Evolutionary conservation across 768 basidiomycete genomes (phyloP).

Genomic region (Baorangia bicolor): DNA sequence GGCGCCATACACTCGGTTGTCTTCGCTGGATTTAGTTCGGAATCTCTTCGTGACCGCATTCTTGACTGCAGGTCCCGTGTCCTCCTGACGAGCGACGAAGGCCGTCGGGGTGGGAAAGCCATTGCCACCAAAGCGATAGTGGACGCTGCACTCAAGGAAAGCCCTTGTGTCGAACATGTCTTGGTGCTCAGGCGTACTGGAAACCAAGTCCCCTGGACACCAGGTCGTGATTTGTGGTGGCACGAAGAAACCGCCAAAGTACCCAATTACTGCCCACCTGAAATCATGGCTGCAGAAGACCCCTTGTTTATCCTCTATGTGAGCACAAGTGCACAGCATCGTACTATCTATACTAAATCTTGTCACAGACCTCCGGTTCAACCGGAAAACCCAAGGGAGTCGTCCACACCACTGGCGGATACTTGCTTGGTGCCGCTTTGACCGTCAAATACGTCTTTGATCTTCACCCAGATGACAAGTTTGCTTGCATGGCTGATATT

Average conservation of each 20-base stretch:
- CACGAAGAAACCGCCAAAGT: slow-evolving; percentile 87
- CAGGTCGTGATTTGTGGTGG: slow-evolving; percentile 94
- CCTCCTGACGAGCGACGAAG: slow-evolving; percentile 96
- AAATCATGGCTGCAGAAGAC: slow-evolving; percentile 89
- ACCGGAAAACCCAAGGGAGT: slow-evolving; percentile 98
- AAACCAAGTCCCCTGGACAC: slow-evolving; percentile 72
- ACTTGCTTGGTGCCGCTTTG: slow-evolving; percentile 87
- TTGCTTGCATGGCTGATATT: slow-evolving; percentile 98
- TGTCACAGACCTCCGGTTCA: slow-evolving; percentile 80
- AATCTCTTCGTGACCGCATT: slow-evolving; percentile 89
- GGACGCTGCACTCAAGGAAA: slow-evolving; percentile 84
- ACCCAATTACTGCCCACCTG: slow-evolving; percentile 83
- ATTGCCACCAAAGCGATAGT: slow-evolving; percentile 95
- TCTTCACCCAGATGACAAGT: slow-evolving; percentile 92
- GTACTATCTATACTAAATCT: slow-evolving; percentile 1
- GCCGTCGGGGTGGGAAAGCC: slow-evolving; percentile 87
- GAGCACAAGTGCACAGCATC: slow-evolving; percentile 34
- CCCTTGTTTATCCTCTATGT: slow-evolving; percentile 99
- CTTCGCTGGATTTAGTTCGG: slow-evolving; percentile 95
- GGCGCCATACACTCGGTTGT: slow-evolving; percentile 97
- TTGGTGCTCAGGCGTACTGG: slow-evolving; percentile 90
- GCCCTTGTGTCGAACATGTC: slow-evolving; percentile 85
- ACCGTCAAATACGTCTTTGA: slow-evolving; percentile 99
- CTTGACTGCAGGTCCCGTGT: slow-evolving; percentile 87
- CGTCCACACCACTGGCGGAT: slow-evolving; percentile 85